phyloP scores from a whole-genome alignment of 2,329 filamentous ascomycete genomes.

The Alternaria alternata region DNA sequence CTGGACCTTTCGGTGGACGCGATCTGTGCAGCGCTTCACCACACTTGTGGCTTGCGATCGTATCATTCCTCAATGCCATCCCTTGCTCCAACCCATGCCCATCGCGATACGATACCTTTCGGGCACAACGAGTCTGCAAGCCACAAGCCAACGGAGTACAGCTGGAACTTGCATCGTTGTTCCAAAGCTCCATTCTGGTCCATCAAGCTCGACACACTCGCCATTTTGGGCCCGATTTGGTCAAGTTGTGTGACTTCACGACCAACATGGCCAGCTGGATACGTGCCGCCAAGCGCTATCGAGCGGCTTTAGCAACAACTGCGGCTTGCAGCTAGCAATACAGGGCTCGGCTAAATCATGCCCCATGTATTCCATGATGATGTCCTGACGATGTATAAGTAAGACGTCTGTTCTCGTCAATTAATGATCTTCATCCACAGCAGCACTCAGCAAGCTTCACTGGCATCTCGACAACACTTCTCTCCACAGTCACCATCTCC shows the following conservation, averaged over 20 bases:
- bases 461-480: conserved; percentile 4
- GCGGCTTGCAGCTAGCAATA: conserved; percentile 15
- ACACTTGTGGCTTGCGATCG: conserved; percentile 11
- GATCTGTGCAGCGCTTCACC: conserved; percentile 7
- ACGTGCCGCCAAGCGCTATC: conserved; percentile 1
- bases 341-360: conserved; percentile 4
- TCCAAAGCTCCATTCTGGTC: conserved; percentile 10
- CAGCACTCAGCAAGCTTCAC: conserved; percentile 15
- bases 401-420: conserved; percentile 18
- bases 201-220: conserved; percentile 1
- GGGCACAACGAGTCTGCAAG: conserved; percentile 15
- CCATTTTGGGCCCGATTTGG: conserved; percentile 2
- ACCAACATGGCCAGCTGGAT: conserved; percentile 3
- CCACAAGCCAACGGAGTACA: conserved; percentile 20
- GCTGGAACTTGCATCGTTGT: conserved; percentile 5
- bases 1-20: conserved; percentile 10
- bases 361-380: conserved; percentile 5
- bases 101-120: conserved; percentile 13
- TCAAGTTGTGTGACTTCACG: conserved; percentile 6
- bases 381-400: conserved; percentile 19
- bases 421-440: conserved; percentile 21
- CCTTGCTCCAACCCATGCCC: conserved; percentile 19
- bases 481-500: conserved; percentile 14
- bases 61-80: conserved; percentile 8
- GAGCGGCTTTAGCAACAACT: conserved; percentile 8